Conservation (phyloP, 139 green algal species). For the Bryopsis sp. region DNA sequence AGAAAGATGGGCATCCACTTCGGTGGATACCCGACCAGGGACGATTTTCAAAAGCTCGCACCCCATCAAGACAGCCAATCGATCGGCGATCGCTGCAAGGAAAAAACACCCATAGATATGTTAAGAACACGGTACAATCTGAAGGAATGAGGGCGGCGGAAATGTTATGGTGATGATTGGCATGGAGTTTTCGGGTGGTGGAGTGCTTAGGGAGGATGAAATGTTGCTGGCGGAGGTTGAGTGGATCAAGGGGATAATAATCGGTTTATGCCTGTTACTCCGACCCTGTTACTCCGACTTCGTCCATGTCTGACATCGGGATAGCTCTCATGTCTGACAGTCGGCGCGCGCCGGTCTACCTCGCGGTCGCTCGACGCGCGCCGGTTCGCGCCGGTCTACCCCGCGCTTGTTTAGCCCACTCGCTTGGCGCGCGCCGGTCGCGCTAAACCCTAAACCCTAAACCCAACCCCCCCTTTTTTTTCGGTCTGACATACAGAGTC, state of each 20-base stretch:
- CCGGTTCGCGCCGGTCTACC: too few relatives aligned
- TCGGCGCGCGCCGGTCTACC: not conserved
- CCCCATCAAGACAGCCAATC: constrained; percentile 64
- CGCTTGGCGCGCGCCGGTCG: too few relatives aligned
- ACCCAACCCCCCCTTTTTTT: too few relatives aligned
- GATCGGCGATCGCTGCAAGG: constrained; percentile 57
- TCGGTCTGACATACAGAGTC: too few relatives aligned
- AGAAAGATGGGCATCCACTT: constrained; percentile 62
- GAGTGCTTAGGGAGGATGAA: constrained; percentile 5
- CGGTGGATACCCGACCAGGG: constrained; percentile 68
- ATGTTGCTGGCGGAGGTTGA: not conserved
- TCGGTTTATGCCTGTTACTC: too few relatives aligned
- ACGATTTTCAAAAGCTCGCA: constrained; percentile 64
- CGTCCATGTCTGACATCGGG: too few relatives aligned
- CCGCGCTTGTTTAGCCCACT: too few relatives aligned
- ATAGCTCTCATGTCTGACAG: too few relatives aligned
- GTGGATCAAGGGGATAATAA: not conserved
- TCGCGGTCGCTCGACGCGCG: not conserved
- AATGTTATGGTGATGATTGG: not conserved
- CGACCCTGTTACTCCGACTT: too few relatives aligned
- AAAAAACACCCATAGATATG: not conserved
- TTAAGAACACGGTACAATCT: not conserved
- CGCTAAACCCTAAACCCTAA: too few relatives aligned
- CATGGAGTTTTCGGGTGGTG: not conserved
- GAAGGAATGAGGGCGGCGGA: not conserved